Evolutionary conservation across 225 moss, liverwort and hornwort species (phyloP).

Genomic region (Anthoceros angustus): DNA sequence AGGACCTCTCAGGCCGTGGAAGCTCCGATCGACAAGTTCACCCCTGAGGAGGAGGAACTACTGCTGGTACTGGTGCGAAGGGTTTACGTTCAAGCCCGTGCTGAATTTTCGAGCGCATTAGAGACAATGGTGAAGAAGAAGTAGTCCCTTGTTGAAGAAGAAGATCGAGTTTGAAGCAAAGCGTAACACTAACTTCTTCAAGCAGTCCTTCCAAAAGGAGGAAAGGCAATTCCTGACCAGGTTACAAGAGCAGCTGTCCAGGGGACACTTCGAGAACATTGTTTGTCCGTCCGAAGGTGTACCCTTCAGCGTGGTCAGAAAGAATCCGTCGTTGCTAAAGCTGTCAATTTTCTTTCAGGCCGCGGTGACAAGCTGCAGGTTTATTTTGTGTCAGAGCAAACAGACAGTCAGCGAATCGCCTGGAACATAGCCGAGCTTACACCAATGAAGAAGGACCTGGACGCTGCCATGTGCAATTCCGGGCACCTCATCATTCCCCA

Average conservation of each 20-base stretch:
- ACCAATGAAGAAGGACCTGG: neutral
- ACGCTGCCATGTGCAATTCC: neutral
- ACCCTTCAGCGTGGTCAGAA: no score
- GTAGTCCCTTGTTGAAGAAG: neutral
- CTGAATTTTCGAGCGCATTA: neutral
- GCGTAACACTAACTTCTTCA: neutral
- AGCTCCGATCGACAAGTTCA: no score
- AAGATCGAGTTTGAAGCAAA: neutral
- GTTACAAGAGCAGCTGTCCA: neutral
- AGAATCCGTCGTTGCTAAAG: no score
- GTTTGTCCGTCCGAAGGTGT: neutral
- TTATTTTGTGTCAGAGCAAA: neutral
- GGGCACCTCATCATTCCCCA: conserved; percentile 8
- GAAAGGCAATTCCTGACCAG: neutral
- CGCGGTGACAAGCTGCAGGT: neutral
- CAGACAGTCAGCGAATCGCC: neutral
- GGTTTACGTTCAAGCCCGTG: neutral
- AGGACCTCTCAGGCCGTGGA: no score
- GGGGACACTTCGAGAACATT: neutral
- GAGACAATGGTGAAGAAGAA: neutral
- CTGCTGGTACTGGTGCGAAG: neutral
- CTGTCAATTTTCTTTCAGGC: no score
- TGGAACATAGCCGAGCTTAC: conserved; percentile 7
- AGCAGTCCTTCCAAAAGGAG: neutral
- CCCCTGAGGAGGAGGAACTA: neutral